Percentiles rank a stretch among this genome's conserved stretches.
Conservation (phyloP, 140 eudicot species). For the Anethum foeniculum region DNA sequence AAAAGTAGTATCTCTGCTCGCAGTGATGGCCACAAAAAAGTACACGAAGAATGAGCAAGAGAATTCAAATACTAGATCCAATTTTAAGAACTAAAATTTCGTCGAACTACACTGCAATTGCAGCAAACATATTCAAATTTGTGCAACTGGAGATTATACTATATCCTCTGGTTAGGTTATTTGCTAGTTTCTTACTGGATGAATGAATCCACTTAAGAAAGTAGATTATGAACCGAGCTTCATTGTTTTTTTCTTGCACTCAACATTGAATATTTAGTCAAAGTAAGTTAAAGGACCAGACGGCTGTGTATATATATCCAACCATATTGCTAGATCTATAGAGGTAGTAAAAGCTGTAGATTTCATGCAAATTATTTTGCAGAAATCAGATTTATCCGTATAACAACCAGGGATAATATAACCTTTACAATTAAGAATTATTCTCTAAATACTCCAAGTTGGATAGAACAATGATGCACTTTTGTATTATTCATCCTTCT, state of each 20-base stretch:
- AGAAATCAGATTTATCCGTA: neutral
- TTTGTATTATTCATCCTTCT: neutral
- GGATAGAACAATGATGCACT: neutral
- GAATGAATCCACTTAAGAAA: neutral
- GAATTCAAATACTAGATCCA: neutral
- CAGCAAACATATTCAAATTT: neutral
- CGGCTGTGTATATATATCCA: neutral
- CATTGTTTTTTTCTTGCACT: neutral
- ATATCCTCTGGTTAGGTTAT: neutral
- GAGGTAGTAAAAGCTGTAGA: neutral
- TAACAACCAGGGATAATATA: neutral
- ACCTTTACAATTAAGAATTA: neutral
- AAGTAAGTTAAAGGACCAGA: neutral
- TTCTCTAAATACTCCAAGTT: neutral
- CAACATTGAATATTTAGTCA: neutral
- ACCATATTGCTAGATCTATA: neutral
- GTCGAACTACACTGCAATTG: neutral
- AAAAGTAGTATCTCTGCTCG: slow-evolving; percentile 68
- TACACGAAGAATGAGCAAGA: neutral
- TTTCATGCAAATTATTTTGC: neutral
- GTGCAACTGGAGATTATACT: neutral
- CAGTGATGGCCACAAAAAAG: neutral
- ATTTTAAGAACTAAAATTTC: neutral
- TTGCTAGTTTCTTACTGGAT: neutral
- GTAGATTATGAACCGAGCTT: neutral